Conservation (phyloP, 2,329 filamentous ascomycete species). For the Drechslera avenae region DNA sequence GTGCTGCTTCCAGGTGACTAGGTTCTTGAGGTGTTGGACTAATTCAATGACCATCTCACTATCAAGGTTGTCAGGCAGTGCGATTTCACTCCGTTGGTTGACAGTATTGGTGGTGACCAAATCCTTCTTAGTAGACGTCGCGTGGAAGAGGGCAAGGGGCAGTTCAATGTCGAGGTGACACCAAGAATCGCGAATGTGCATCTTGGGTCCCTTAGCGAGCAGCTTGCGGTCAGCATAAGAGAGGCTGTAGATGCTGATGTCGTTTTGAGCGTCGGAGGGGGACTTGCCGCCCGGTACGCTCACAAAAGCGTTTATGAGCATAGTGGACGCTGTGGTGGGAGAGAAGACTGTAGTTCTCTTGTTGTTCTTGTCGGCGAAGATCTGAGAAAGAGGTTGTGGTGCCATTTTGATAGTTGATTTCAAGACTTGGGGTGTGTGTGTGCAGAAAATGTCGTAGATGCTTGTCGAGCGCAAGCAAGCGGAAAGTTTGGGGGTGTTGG, state of each 20-base stretch:
- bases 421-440: too few species aligned
- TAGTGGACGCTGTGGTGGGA: too few species aligned
- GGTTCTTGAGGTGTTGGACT: not conserved
- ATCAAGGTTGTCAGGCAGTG: not conserved
- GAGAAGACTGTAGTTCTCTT: too few species aligned
- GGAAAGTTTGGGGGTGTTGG: too few species aligned
- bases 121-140: not conserved
- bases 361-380: too few species aligned
- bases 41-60: not conserved
- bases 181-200: not conserved
- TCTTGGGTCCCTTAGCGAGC: not conserved
- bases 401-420: too few species aligned
- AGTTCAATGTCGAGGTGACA: not conserved
- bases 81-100: not conserved
- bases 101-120: not conserved
- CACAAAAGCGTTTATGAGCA: too few species aligned
- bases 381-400: too few species aligned
- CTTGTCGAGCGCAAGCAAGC: too few species aligned
- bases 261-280: not conserved
- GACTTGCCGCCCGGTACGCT: too few species aligned
- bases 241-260: not conserved
- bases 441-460: too few species aligned
- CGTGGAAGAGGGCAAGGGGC: not conserved
- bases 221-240: conserved; percentile 2
- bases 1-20: not conserved